phyloP scores from a whole-genome alignment of 2,329 filamentous ascomycete species.

The Colletotrichum lupini region DNA sequence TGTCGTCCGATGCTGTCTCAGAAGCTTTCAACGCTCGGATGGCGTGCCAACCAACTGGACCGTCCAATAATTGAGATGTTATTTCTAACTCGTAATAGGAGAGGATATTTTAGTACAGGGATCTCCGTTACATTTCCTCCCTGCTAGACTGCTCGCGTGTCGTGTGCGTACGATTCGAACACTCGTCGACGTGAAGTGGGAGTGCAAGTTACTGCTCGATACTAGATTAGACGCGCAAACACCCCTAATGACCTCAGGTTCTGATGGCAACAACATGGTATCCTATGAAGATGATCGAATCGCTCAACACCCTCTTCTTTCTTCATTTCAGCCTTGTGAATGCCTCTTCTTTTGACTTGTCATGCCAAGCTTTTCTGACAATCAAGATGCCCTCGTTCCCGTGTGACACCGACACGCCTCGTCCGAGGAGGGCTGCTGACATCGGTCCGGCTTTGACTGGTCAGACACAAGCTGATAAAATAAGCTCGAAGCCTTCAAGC shows the following conservation, averaged over 20 bases:
- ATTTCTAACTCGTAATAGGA: not conserved
- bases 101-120: not conserved
- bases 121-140: no score
- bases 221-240: not conserved
- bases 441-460: conserved; percentile 2
- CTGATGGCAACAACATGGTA: not conserved
- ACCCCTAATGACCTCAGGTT: no score
- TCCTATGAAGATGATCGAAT: not conserved
- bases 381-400: not conserved
- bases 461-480: conserved; percentile 1
- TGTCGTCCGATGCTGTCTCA: conserved; percentile 5
- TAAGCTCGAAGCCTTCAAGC: not conserved
- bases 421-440: not conserved
- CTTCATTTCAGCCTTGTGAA: not conserved
- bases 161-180: no score
- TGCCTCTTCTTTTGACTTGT: not conserved
- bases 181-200: not conserved
- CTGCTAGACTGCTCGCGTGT: not conserved
- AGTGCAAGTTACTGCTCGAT: not conserved
- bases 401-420: not conserved
- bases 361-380: conserved; percentile 27
- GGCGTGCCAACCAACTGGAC: not conserved
- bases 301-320: not conserved
- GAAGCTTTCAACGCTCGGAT: conserved; percentile 13
- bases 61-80: not conserved